Conservation (phyloP, 257 asterid species). For the Rubia yunnanensis region DNA sequence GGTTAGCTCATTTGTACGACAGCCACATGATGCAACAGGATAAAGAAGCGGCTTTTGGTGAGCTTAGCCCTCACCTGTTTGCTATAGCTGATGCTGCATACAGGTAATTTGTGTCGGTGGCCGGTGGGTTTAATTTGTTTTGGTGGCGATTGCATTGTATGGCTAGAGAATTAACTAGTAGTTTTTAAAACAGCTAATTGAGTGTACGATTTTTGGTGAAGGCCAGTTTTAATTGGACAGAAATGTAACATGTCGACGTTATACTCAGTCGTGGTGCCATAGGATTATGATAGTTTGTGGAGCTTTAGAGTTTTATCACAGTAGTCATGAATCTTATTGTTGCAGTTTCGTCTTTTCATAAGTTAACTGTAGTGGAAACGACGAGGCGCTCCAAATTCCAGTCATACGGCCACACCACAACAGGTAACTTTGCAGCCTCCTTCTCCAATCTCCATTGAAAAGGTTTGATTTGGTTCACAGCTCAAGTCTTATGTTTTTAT, state of each 20-base stretch:
- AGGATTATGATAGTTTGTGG: background rate
- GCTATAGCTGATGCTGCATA: constrained; percentile 89
- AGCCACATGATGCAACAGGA: constrained; percentile 59
- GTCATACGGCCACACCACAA: too few relatives aligned
- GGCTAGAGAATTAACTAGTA: background rate
- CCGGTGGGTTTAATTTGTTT: too few relatives aligned
- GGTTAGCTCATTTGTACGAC: constrained; percentile 64
- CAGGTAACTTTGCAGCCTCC: too few relatives aligned
- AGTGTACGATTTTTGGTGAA: background rate
- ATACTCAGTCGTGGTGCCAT: too few relatives aligned
- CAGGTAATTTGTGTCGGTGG: too few relatives aligned
- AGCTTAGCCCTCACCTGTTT: constrained; percentile 78
- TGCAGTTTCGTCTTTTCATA: background rate
- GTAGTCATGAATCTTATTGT: background rate
- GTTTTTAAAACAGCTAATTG: background rate
- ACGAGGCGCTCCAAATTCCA: background rate
- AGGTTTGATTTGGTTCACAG: too few relatives aligned
- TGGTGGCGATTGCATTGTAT: too few relatives aligned
- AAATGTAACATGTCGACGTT: too few relatives aligned
- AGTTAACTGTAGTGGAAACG: background rate
- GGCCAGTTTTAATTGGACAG: background rate
- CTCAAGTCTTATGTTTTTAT: too few relatives aligned
- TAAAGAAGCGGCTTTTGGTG: constrained; percentile 66
- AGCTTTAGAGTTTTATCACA: too few relatives aligned
- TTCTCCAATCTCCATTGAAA: too few relatives aligned